Base-by-base conservation (phyloP, 1,284 basidiomycete genomes). In the Apiotrichum brassicae region DNA sequence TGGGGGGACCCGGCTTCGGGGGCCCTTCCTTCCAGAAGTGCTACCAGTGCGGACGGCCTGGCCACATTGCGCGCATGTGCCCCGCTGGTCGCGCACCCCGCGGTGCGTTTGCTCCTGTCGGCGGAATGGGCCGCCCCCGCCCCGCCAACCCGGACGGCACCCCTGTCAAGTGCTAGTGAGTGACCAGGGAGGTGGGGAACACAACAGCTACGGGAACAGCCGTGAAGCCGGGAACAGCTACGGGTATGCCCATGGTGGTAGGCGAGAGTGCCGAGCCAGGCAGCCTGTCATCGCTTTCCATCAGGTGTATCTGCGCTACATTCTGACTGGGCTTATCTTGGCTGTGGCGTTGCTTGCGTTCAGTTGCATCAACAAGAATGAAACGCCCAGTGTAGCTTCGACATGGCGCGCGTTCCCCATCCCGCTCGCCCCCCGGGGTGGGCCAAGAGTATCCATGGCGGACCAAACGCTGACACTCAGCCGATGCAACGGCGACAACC, bases 11-110 rank as follows among this genome's bases (percentile, higher is more conserved):
- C 19, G 48, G 38, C n/a, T 9, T 18, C 6, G 41, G 42, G 16
- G 37, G 26, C 28, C 25, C 19, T 18, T 41, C 35, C n/a, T 41
- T 41, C 24, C 83, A 85, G 73, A 89, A 88, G 74, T 92, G 88
- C 73, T 91, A 87, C 63, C 59, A 61, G 45, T 71, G 69, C 52
- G 69, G 69, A 34, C 64, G 66, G 50, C 54, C 58, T 11, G 66
- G 68, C 24, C 69, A 71, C 60, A 63, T 71, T 49, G 64, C 69
- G 30, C 59, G 69, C 42, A 54, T 62, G 28, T 71, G 69, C 44
- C 57, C 57, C 19, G 48, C 51, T 13, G 32, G 32, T 16, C 30
- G 43, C 32, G 28, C 18, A 12, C 48, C 42, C n/a, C 43, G 46
- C n/a, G 43, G 40, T 22, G 51, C 23, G n/a, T 48, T 48, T 14